Percentiles rank a stretch among this genome's conserved stretches.
These are phyloP conservation scores for Apostasia ramifera DNA, from an alignment of 106 monocot species.

Conservation along the genomic window DNA sequence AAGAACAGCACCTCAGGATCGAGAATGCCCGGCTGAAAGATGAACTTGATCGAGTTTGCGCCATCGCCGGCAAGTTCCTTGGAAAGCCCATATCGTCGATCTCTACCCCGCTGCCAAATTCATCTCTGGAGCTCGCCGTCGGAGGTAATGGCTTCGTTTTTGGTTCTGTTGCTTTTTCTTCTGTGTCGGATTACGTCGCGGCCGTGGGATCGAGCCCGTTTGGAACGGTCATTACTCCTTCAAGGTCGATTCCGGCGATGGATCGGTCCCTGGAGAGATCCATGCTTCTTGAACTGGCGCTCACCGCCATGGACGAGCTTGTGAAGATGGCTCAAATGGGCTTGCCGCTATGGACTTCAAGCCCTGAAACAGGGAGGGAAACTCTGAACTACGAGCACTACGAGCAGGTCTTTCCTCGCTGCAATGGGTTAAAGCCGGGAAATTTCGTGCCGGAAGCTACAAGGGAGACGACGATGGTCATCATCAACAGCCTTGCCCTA, in stretches of 20 bases:
- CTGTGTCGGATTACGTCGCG: constrained; percentile 7
- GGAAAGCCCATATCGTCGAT: constrained; percentile 37
- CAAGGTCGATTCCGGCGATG: background rate
- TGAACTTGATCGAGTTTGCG: constrained; percentile 45
- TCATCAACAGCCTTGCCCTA: constrained; percentile 62
- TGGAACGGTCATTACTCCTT: constrained; percentile 6
- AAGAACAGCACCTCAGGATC: constrained; percentile 56
- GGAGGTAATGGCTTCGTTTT: constrained; percentile 24
- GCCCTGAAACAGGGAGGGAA: constrained; percentile 27
- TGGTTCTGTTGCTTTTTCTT: constrained; percentile 4
- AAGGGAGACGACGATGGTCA: constrained; percentile 59
- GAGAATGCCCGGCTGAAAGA: constrained; percentile 72
- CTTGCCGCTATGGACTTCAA: constrained; percentile 66
- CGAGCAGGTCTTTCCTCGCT: constrained; percentile 27
- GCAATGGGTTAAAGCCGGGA: constrained; percentile 35
- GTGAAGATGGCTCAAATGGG: constrained; percentile 71
- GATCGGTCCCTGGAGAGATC: constrained; percentile 52
- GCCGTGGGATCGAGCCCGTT: constrained; percentile 14
- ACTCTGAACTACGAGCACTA: constrained; percentile 61
- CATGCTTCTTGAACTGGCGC: constrained; percentile 60
- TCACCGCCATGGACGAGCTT: constrained; percentile 78
- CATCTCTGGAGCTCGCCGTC: constrained; percentile 13
- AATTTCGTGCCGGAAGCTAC: constrained; percentile 73
- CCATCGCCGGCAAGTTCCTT: constrained; percentile 39
- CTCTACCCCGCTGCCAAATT: background rate